Conservation (phyloP, 306 rosid species). For the Cicer cuneatum region DNA sequence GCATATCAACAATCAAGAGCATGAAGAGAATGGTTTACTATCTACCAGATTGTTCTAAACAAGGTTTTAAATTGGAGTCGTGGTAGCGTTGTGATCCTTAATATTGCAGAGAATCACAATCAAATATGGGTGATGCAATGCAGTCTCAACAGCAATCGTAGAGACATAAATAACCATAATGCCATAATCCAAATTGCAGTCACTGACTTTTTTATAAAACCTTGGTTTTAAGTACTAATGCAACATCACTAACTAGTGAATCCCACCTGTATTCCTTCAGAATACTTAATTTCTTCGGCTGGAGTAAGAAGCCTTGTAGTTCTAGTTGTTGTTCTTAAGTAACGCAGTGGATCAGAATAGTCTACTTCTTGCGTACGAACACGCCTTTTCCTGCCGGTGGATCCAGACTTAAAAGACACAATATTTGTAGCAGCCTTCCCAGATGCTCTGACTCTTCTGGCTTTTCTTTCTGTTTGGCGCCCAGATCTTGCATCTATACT, state of each 20-base stretch:
- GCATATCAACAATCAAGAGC: conserved; percentile 33
- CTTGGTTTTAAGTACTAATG: conserved; percentile 32
- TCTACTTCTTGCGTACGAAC: conserved; percentile 71
- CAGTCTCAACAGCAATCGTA: neutral
- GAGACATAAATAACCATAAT: neutral
- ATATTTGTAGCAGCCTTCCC: conserved; percentile 73
- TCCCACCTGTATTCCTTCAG: conserved; percentile 94
- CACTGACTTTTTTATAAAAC: neutral
- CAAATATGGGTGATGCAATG: neutral
- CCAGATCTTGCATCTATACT: conserved; percentile 73
- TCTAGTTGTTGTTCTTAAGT: conserved; percentile 76
- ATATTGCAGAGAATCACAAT: neutral
- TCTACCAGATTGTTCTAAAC: conserved; percentile 28
- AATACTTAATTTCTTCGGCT: conserved; percentile 76
- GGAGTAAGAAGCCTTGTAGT: conserved; percentile 74
- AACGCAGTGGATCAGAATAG: conserved; percentile 85
- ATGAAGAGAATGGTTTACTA: conserved; percentile 14
- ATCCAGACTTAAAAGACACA: conserved; percentile 69
- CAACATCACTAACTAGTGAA: conserved; percentile 30
- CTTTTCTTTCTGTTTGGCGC: conserved; percentile 88
- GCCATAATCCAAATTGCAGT: neutral
- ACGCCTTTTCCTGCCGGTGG: conserved; percentile 73
- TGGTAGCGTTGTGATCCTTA: neutral
- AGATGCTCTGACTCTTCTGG: conserved; percentile 79
- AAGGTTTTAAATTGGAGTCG: neutral